Base-by-base conservation (phyloP, 2,329 filamentous ascomycete genomes). In the Metarhizium anisopliae region DNA sequence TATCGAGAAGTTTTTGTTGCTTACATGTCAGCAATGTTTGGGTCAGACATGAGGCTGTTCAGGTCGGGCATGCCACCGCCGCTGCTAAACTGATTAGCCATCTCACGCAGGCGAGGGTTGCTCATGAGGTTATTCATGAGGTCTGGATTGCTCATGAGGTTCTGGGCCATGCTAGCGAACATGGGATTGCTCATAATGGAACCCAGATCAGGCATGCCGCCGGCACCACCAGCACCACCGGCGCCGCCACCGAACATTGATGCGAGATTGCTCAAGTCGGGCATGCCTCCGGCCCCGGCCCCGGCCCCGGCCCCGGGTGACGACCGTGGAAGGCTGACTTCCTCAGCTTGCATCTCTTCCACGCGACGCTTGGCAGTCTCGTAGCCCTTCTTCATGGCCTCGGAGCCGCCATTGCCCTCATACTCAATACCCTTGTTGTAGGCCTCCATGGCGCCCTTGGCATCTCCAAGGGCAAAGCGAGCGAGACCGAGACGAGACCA, bases 141-240 rank as follows among this genome's bases (percentile, higher is more conserved):
- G 10, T 95, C 89, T 0, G 94, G 94, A 75, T 99, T 96, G 74
- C 85, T 90, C 94, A 97, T 97, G 55, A 99, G 74, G 72, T 90
- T 96, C 77, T 96, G 90, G 4, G 94, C 94, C 91, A 97, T 96
- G 75, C 82, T 89, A 52, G 91, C 84, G 75, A 99, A 95, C 94
- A 97, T 97, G 55, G 94, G 94, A 77, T 97, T 99, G 78, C 79
- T 91, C 91, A 97, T 95, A 70, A 99, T 85, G 60, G 83, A 83
- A 60, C 83, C 75, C 29, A 99, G 77, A 70, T 97, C 93, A 13
- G 92, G 91, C 88, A 96, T 94, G 55, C 89, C 90, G 53, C 87
- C 87, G 7, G 77, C 84, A 20, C 81, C 85, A 5, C 82, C 85
- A 10, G 74, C 83, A 30, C 74, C 79, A 14, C 78, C 82, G 18